Evolutionary conservation across 495 filamentous ascomycete species (phyloP), one percentile per base, ranked within the genome.

Genomic region (Podospora australis): DNA sequence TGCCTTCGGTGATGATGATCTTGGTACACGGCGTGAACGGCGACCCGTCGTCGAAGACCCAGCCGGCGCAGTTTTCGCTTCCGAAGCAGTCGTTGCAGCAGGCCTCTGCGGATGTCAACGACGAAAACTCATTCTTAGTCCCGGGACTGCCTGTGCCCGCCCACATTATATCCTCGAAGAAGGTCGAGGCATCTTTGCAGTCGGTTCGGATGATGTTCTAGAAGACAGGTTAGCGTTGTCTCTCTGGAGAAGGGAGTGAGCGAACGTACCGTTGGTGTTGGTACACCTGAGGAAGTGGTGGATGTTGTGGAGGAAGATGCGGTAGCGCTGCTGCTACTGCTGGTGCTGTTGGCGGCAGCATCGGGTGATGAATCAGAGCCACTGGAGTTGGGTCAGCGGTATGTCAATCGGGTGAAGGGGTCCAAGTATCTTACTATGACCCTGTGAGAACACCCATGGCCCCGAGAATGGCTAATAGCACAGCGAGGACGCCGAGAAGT

Each of bases 401-500:
- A n/a, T n/a, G n/a, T 6, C 19, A 21, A 16, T 24, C 26, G 48
- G 23, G 10, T 24, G 5, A 17, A 36, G 17, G 19, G 16, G 16
- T 7, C 1, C n/a, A n/a, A n/a, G 44, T 10, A 10, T 41, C 54
- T 25, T 47, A 63, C 60, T 32, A 39, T 36, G 39, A 32, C 7
- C 34, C 34, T 1, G 28, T 26, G 5, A 63, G 36, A 6, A 46
- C 39, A 14, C 48, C 48, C 58, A 61, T 53, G 40, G 55, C 60
- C 24, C 55, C 60, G 9, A 64, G 52, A 19, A 64, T 61, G 9
- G 60, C 60, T 28, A 64, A 20, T 13, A 64, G 10, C 25, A 64
- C 58, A 13, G 24, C 60, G 2, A 36, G 40, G 21, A 53, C 50
- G 34, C 60, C 60, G 11, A 61, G n/a, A n/a, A 49, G 24, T 20